Evolutionary conservation across 345 rosid genomes (phyloP).

Genomic region (Physaria fendleri): DNA sequence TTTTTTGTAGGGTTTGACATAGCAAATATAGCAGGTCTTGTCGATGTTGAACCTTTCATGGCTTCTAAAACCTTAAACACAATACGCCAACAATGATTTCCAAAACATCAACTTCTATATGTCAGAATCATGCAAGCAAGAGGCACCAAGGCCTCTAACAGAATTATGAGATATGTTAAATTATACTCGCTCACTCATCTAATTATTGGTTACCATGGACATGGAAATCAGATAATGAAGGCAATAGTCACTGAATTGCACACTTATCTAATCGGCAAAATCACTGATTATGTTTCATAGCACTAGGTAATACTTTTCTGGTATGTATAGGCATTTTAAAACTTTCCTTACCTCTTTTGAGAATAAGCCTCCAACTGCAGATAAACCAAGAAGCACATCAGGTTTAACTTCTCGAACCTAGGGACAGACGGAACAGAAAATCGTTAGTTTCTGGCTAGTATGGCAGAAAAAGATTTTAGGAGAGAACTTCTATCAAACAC

Average conservation of each 20-base stretch:
- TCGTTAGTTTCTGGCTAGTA: conserved; percentile 1
- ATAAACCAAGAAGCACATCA: conserved; percentile 97
- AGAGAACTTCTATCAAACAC: not conserved
- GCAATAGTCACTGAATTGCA: not conserved
- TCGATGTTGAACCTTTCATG: conserved; percentile 84
- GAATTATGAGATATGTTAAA: not conserved
- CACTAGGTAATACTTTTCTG: not conserved
- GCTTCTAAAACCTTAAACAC: conserved; percentile 81
- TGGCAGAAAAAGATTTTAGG: not conserved
- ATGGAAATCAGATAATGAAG: not conserved
- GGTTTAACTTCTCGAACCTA: conserved; percentile 93
- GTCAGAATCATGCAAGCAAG: conserved; percentile 3
- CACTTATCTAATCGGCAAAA: not conserved
- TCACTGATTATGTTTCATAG: conserved; percentile 1
- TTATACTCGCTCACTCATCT: not conserved
- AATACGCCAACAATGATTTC: conserved; percentile 14
- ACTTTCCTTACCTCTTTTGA: conserved; percentile 70
- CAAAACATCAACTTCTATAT: not conserved
- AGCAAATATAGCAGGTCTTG: conserved; percentile 96
- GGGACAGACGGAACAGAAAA: conserved; percentile 24
- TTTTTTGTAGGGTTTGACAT: conserved; percentile 98
- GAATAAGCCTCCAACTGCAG: conserved; percentile 99
- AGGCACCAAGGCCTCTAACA: conserved; percentile 5
- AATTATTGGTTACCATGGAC: not conserved
- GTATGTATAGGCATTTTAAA: not conserved